Evolutionary conservation across 257 asterid genomes (phyloP).

Genomic region (Salvia hispanica): DNA sequence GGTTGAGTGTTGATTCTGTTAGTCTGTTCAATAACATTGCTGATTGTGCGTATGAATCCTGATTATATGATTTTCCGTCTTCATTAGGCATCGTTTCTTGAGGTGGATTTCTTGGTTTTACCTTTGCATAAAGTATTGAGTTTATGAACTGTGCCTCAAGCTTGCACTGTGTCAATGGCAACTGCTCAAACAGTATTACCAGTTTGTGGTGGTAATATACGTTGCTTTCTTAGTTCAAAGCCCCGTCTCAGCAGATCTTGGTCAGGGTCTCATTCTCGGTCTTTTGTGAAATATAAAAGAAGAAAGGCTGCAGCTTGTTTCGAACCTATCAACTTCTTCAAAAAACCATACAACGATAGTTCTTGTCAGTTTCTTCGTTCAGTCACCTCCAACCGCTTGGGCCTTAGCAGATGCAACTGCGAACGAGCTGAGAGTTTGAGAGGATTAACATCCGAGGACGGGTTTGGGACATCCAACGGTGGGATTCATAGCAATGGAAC

Average conservation of each 20-base stretch:
- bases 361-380: slow-evolving; percentile 25
- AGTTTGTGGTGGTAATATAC: slow-evolving; percentile 35
- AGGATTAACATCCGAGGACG: slow-evolving; percentile 38
- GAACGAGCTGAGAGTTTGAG: slow-evolving; percentile 50
- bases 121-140: slow-evolving; percentile 17
- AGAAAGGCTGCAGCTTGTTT: slow-evolving; percentile 26
- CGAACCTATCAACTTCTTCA: slow-evolving; percentile 6
- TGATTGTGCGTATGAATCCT: not conserved
- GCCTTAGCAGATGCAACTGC: slow-evolving; percentile 48
- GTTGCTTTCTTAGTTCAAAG: slow-evolving; percentile 37
- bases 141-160: slow-evolving; percentile 27
- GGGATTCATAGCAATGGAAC: slow-evolving; percentile 39
- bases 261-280: slow-evolving; percentile 29
- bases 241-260: slow-evolving; percentile 33
- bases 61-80: slow-evolving; percentile 13
- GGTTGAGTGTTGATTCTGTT: not conserved
- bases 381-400: slow-evolving; percentile 21
- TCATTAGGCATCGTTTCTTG: slow-evolving; percentile 30
- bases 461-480: slow-evolving; percentile 33
- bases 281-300: slow-evolving; percentile 40
- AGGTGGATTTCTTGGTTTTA: slow-evolving; percentile 18
- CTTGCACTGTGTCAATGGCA: slow-evolving; percentile 41
- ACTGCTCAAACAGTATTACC: slow-evolving; percentile 47
- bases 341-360: not conserved
- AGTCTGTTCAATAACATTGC: not conserved